Percentiles rank a stretch among this genome's conserved stretches.
These are phyloP conservation scores for Fusarium chaquense DNA, from an alignment of 2,329 filamentous ascomycete genomes.

Conservation along the genomic window DNA sequence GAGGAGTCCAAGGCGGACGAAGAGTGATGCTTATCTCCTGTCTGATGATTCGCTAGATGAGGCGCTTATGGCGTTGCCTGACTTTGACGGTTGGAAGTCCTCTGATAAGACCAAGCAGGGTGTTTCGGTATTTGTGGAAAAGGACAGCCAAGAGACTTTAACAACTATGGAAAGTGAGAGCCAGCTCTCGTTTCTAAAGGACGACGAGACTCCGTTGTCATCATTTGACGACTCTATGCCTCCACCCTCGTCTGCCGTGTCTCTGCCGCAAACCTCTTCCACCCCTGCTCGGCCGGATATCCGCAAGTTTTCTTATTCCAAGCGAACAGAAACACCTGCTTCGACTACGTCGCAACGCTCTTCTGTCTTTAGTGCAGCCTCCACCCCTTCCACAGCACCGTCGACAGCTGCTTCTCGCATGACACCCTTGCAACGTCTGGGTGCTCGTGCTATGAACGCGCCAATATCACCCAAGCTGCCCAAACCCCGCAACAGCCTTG, in stretches of 20 bases:
- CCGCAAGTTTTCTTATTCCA: constrained; percentile 52
- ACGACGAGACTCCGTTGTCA: constrained; percentile 40
- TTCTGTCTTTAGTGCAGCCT: constrained; percentile 53
- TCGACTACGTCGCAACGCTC: constrained; percentile 53
- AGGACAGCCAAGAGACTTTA: constrained; percentile 47
- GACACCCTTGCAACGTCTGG: constrained; percentile 67
- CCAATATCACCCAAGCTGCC: constrained; percentile 48
- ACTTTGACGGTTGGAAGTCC: constrained; percentile 63
- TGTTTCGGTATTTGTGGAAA: constrained; percentile 61
- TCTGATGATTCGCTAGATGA: constrained; percentile 71
- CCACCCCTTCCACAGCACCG: constrained; percentile 57
- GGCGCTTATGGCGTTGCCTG: constrained; percentile 63
- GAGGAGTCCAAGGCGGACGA: constrained; percentile 48
- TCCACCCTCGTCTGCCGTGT: constrained; percentile 45
- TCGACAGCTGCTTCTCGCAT: constrained; percentile 59
- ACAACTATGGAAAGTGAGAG: constrained; percentile 36
- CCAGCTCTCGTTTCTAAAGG: constrained; percentile 41
- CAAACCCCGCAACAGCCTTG: constrained; percentile 46
- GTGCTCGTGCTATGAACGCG: constrained; percentile 56
- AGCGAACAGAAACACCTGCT: constrained; percentile 50
- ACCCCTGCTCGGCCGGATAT: constrained; percentile 51
- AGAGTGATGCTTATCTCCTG: constrained; percentile 59
- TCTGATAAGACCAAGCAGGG: constrained; percentile 52
- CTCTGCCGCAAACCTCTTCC: constrained; percentile 40
- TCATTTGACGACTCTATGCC: constrained; percentile 47